Percentiles rank a stretch among this genome's conserved stretches.
phyloP scores from a whole-genome alignment of 768 basidiomycete species.

The Trametes elegans region DNA sequence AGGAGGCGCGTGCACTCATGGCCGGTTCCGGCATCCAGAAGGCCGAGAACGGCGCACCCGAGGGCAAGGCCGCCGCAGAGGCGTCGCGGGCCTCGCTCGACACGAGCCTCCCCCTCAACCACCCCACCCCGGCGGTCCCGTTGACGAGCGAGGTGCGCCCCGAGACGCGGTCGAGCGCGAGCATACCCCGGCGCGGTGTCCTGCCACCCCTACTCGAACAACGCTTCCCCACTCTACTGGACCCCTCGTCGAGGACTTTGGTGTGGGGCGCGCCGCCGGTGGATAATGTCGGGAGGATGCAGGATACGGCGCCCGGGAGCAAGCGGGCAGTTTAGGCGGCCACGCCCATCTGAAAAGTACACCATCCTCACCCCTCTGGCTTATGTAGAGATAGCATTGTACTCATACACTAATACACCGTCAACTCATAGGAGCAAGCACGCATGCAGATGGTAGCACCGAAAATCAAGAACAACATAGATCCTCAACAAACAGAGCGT shows the following conservation, averaged over 20 bases:
- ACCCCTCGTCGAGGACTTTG: conserved; percentile 60
- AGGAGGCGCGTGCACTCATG: conserved; percentile 60
- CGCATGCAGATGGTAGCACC: background rate
- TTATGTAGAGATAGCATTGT: conserved; percentile 10
- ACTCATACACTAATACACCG: conserved; percentile 15
- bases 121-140: background rate
- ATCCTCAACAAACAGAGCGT: background rate
- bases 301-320: conserved; percentile 23
- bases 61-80: conserved; percentile 26
- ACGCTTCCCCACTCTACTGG: conserved; percentile 50
- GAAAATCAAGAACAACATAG: background rate
- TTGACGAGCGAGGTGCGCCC: background rate
- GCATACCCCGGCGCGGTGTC: conserved; percentile 38
- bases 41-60: conserved; percentile 31
- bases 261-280: conserved; percentile 74
- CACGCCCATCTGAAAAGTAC: conserved; percentile 1
- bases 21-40: conserved; percentile 31
- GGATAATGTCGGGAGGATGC: conserved; percentile 54
- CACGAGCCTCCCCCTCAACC: background rate
- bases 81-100: conserved; percentile 20
- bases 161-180: background rate
- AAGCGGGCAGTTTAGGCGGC: background rate
- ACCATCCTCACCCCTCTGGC: background rate
- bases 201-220: conserved; percentile 42
- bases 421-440: conserved; percentile 8